Evolutionary conservation across 148 eudicot species (phyloP), one percentile per base, ranked within the genome.

Genomic region (Amaranthus hypochondriacus): DNA sequence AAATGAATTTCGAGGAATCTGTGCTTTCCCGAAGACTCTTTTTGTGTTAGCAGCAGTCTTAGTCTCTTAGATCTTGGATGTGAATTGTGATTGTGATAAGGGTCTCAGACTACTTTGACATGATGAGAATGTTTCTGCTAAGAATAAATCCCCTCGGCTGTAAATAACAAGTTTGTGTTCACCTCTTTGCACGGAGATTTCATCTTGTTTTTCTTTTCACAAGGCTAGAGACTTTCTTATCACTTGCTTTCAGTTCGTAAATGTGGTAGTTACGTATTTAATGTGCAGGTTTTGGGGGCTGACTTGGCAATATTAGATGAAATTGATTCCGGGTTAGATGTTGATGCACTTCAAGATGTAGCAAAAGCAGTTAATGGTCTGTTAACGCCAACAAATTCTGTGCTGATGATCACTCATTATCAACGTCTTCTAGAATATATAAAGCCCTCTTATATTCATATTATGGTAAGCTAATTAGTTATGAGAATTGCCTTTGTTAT

Each of bases 281-380:
- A 49, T 7, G 66, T 76, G 53, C 82, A 95, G 99, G 99, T 95
- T 73, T 85, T 95, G 75, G 99, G 97, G 66, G 99, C 99, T 69
- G 94, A 95, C 58, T 84, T 92, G 83, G 96, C 92, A 54, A 90
- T 95, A 77, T 77, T 95, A 76, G 99, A 95, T 76, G 99, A 95
- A 79, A 95, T 95, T 55, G 97, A 95, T 83, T 95, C 97, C 69
- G 97, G 99, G 68, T 82, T 95, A 77, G 99, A 95, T 75, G 96
- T 95, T 71, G 99, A 95, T 82, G 99, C 99, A 65, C 97, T 95
- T 75, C 87, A 83, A 77, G 99, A 92, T 83, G 96, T 92, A 64
- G 92, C 99, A 69, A 85, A 84, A 81, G 99, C 96, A 59, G 97
- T 95, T 48, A 92, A 92, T 78, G 89, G 77, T 48, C 87, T 95